Evolutionary conservation across 2,329 filamentous ascomycete species (phyloP), one percentile per base, ranked within the genome.

Genomic region (Scorias spongiosa): DNA sequence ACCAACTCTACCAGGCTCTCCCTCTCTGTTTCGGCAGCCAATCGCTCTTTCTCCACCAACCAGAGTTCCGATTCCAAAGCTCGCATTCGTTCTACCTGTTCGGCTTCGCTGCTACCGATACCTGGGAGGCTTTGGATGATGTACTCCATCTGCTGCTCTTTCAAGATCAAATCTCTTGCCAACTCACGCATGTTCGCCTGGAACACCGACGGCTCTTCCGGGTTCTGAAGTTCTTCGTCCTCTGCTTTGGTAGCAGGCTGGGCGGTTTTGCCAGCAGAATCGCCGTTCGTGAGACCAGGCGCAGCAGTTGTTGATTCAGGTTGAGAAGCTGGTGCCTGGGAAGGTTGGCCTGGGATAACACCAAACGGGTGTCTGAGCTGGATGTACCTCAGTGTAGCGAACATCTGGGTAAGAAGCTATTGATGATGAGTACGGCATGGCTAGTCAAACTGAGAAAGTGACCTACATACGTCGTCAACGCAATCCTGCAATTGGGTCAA

Each of bases 401-500:
- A 66, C 66, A 71, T 70, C 55, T 69, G 67, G 36, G 66, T 64
- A 15, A 67, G 58, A 32, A 70, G 64, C 66, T 70, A 48, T 12
- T 26, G 20, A 26, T 26, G 20, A 26, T 26, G 20, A 26, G 20
- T 29, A 36, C 15, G 41, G 51, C 28, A 52, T 45, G 14, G 1
- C 39, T 38, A 44, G 44, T 45, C 26, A 10, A n/a, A 34, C 39
- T 26, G 32, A 5, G 12, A 20, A 8, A 40, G 9, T 29, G 10
- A 7, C 29, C 29, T 20, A 40, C 63, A 29, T 66, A 84, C 84
- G 72, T 87, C 78, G 57, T 91, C 84, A 48, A 89, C 76, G 62
- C 83, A 80, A 66, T 91, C 84, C 64, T 93, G 85, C 46, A 91
- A 70, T 62, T 91, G 84, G 1, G 85, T 89, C 46, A 93, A 71